These are phyloP conservation scores for sorghum (Sorghum bicolor) DNA, from an alignment of 176 grass and related monocot genomes.

Conservation along the genomic window DNA sequence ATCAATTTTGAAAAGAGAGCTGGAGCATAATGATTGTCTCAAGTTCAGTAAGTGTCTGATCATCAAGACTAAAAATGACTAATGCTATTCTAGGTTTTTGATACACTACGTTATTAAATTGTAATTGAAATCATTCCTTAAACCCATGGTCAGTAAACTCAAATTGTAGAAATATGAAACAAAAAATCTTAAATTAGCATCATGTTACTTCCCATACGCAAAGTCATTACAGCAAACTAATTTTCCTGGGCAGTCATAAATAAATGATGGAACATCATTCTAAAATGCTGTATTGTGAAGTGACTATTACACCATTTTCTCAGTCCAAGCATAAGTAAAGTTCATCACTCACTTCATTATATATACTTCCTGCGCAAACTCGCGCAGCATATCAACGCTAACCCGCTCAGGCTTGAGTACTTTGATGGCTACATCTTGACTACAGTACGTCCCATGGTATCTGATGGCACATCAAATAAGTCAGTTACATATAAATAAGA, in stretches of 20 bases:
- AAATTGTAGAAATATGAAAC: slow-evolving; percentile 5
- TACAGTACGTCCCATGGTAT: slow-evolving; percentile 80
- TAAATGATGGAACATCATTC: slow-evolving; percentile 4
- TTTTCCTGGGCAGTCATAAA: slow-evolving; percentile 13
- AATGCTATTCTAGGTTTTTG: background rate
- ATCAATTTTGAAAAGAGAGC: background rate
- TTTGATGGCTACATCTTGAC: slow-evolving; percentile 94
- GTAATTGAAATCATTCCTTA: background rate
- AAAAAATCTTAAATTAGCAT: background rate
- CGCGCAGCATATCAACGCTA: slow-evolving; percentile 74
- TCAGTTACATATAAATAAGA: slow-evolving; percentile 28
- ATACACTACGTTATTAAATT: background rate
- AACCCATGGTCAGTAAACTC: background rate
- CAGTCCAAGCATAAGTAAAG: slow-evolving; percentile 16
- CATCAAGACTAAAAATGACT: background rate
- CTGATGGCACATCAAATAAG: slow-evolving; percentile 45
- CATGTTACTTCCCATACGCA: background rate
- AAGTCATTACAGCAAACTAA: background rate
- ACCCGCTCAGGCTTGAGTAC: slow-evolving; percentile 75
- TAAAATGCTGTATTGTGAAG: background rate
- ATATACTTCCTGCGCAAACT: slow-evolving; percentile 93
- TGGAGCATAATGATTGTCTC: background rate
- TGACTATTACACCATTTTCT: background rate
- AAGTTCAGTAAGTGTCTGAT: background rate
- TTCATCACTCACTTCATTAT: slow-evolving; percentile 75